A percentile compares a stretch with the other conserved stretches of the same genome.
phyloP scores from a whole-genome alignment of 2,329 filamentous ascomycete genomes.

The Aspergillus vadensis region DNA sequence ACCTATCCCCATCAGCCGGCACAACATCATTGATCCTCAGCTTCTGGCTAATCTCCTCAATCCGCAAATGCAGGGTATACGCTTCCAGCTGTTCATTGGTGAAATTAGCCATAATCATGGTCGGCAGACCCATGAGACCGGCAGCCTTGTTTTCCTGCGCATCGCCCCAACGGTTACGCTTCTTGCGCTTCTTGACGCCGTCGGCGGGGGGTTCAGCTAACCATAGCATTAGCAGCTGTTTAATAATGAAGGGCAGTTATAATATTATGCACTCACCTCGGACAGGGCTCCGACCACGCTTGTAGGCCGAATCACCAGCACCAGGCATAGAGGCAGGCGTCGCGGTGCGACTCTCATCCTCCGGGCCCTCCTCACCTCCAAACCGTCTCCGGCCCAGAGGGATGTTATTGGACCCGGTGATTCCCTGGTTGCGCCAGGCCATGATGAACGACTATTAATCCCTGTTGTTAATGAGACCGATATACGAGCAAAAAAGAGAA shows the following conservation, averaged over 20 bases:
- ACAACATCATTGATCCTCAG: constrained; percentile 98
- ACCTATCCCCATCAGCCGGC: constrained; percentile 94
- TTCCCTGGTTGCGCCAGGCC: constrained; percentile 72
- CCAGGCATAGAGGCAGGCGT: constrained; percentile 50
- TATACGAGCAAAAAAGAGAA: constrained; percentile 6
- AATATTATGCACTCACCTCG: constrained; percentile 62
- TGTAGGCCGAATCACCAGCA: constrained; percentile 56
- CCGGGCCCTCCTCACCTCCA: constrained; percentile 62
- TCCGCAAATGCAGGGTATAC: constrained; percentile 92
- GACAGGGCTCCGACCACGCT: constrained; percentile 91
- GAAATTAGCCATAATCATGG: constrained; percentile 96
- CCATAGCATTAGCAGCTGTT: constrained; percentile 28
- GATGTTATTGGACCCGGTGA: constrained; percentile 98
- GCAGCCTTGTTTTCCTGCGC: constrained; percentile 98
- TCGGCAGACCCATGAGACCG: constrained; percentile 94
- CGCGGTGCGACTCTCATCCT: constrained; percentile 49
- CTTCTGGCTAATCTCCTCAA: constrained; percentile 99
- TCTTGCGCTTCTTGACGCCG: constrained; percentile 87
- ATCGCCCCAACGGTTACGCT: constrained; percentile 98
- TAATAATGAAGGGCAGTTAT: background rate
- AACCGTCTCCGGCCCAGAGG: constrained; percentile 85
- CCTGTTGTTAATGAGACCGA: constrained; percentile 14
- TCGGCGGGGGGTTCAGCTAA: constrained; percentile 60
- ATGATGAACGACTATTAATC: constrained; percentile 39
- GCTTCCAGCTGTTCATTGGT: constrained; percentile 97